A percentile compares a stretch with the other conserved stretches of the same genome.
Evolutionary conservation across 2,329 filamentous ascomycete genomes (phyloP).

Genomic region (Metarhizium robertsii): DNA sequence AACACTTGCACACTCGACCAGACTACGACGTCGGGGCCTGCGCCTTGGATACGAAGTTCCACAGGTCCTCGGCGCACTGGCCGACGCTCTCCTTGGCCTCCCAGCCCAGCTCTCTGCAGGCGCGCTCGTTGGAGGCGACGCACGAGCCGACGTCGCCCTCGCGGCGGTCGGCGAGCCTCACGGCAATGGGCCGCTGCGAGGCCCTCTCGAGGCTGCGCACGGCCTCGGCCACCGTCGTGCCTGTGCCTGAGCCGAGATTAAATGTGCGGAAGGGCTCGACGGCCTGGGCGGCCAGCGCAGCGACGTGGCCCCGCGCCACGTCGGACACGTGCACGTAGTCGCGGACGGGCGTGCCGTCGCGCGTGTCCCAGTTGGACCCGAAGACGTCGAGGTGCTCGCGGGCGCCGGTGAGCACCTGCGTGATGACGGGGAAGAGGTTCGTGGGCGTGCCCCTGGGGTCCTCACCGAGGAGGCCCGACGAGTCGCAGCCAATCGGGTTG

Average conservation of each 20-base stretch:
- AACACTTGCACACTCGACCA: too few species aligned
- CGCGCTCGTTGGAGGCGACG: slow-evolving; percentile 30
- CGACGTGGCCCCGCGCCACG: slow-evolving; percentile 54
- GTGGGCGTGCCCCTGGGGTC: slow-evolving; percentile 52
- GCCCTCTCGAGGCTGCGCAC: slow-evolving; percentile 30
- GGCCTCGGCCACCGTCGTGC: slow-evolving; percentile 34
- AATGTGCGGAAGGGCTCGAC: slow-evolving; percentile 28
- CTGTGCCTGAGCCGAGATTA: slow-evolving; percentile 36
- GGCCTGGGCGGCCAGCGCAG: slow-evolving; percentile 36
- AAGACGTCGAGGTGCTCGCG: slow-evolving; percentile 48
- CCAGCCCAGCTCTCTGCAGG: slow-evolving; percentile 34
- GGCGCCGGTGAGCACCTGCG: slow-evolving; percentile 49
- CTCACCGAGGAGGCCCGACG: slow-evolving; percentile 54
- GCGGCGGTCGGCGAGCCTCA: slow-evolving; percentile 26
- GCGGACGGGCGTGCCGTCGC: slow-evolving; percentile 55
- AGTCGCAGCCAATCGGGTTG: slow-evolving; percentile 58
- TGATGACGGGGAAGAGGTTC: slow-evolving; percentile 56
- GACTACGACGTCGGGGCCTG: background rate
- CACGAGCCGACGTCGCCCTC: slow-evolving; percentile 34
- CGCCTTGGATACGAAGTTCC: slow-evolving; percentile 19
- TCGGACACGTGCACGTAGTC: slow-evolving; percentile 62
- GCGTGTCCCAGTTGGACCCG: slow-evolving; percentile 55
- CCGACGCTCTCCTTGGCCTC: slow-evolving; percentile 17
- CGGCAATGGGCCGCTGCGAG: slow-evolving; percentile 25
- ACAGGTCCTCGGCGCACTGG: slow-evolving; percentile 22